Conservation (phyloP, 2,329 filamentous ascomycete genomes). For the Gnomoniopsis sp. region DNA sequence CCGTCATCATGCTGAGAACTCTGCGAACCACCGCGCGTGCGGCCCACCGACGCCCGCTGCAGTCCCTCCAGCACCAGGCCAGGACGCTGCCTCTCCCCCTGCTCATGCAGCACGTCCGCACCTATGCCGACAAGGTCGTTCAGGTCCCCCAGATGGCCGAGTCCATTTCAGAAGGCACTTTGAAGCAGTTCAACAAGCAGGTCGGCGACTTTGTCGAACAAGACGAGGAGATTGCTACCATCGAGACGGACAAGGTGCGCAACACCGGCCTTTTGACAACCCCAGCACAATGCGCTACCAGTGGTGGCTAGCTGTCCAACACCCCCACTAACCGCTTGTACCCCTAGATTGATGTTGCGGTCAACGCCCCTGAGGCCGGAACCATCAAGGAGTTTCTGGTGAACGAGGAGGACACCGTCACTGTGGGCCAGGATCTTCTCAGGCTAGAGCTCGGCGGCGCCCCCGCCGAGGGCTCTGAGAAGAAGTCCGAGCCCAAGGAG, state of each 20-base stretch:
- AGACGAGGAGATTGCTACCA: constrained; percentile 97
- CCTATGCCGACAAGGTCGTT: constrained; percentile 76
- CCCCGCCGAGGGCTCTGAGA: constrained; percentile 50
- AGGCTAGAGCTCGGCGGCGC: constrained; percentile 77
- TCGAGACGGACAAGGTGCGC: constrained; percentile 94
- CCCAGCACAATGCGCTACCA: not conserved
- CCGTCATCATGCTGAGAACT: constrained; percentile 18
- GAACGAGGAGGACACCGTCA: constrained; percentile 92
- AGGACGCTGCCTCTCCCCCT: constrained; percentile 37
- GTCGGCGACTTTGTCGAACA: constrained; percentile 91
- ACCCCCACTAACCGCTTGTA: constrained; percentile 1
- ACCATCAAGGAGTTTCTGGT: constrained; percentile 89
- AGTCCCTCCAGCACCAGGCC: constrained; percentile 22
- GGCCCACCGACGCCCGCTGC: constrained; percentile 31
- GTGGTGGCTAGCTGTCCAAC: not conserved
- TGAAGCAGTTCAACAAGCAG: constrained; percentile 93
- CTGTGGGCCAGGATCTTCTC: constrained; percentile 86
- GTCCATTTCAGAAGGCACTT: constrained; percentile 93
- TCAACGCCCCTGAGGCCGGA: constrained; percentile 89
- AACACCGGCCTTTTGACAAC: not conserved
- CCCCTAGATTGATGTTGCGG: constrained; percentile 84
- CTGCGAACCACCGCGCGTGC: constrained; percentile 26
- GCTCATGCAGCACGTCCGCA: constrained; percentile 55
- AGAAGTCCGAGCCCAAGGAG: constrained; percentile 58
- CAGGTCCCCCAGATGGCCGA: constrained; percentile 98